Evolutionary conservation across 768 basidiomycete species (phyloP).

Genomic region (Leccinellum albellum): DNA sequence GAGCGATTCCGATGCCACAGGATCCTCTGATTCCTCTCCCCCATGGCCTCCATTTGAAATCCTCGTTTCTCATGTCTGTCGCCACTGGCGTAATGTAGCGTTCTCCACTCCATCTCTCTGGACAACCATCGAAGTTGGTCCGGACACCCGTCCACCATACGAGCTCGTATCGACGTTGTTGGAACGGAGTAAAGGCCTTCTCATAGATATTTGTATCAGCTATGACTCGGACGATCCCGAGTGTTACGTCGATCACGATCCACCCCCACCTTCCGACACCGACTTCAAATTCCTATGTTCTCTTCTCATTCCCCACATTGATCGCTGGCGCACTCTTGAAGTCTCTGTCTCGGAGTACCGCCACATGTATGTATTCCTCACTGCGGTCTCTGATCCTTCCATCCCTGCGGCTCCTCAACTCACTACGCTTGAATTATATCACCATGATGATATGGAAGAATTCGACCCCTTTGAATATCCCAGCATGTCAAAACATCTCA

Average conservation of each 20-base stretch:
- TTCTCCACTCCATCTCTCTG: constrained; percentile 54
- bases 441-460: constrained; percentile 48
- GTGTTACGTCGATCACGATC: constrained; percentile 9
- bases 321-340: constrained; percentile 51
- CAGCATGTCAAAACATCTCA: constrained; percentile 37
- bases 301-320: constrained; percentile 49
- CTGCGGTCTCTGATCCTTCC: constrained; percentile 34
- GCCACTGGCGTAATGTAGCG: constrained; percentile 53
- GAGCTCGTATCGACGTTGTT: constrained; percentile 45
- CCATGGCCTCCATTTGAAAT: constrained; percentile 42
- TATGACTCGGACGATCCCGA: constrained; percentile 31
- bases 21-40: neutral
- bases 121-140: constrained; percentile 37
- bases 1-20: neutral
- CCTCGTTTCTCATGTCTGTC: constrained; percentile 59
- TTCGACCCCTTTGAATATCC: constrained; percentile 9
- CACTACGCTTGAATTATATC: constrained; percentile 50
- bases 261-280: constrained; percentile 14
- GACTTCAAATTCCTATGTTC: constrained; percentile 27
- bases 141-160: constrained; percentile 36
- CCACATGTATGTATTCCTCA: constrained; percentile 45
- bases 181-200: constrained; percentile 50
- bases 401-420: constrained; percentile 51
- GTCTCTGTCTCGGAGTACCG: constrained; percentile 44
- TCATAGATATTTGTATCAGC: constrained; percentile 52